Conservation (phyloP, 1,139 yeast species). For the Pichia inconspicua region DNA sequence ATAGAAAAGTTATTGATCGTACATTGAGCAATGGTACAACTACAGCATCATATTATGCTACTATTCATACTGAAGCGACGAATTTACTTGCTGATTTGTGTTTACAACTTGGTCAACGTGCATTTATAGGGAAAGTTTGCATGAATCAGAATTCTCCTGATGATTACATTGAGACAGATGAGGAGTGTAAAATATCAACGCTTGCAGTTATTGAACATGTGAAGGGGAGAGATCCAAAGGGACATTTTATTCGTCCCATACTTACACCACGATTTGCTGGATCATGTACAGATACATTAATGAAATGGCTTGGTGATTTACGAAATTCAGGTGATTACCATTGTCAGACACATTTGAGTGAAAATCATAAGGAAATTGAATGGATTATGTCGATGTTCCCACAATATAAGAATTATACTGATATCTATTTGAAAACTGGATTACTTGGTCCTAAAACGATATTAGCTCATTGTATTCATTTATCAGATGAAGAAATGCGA, state of each 20-base stretch:
- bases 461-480: slow-evolving; percentile 84
- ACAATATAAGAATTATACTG: slow-evolving; percentile 57
- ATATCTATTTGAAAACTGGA: slow-evolving; percentile 61
- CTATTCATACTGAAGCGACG: slow-evolving; percentile 72
- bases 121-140: slow-evolving; percentile 90
- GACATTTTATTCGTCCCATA: slow-evolving; percentile 52
- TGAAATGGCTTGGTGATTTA: slow-evolving; percentile 56
- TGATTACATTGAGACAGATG: slow-evolving; percentile 55
- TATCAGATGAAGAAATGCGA: slow-evolving; percentile 55
- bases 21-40: slow-evolving; percentile 82
- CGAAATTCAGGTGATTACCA: slow-evolving; percentile 47
- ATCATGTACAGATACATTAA: slow-evolving; percentile 58
- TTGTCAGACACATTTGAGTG: slow-evolving; percentile 86
- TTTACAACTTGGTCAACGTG: slow-evolving; percentile 66
- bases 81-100: slow-evolving; percentile 70
- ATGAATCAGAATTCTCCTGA: slow-evolving; percentile 73
- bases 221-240: slow-evolving; percentile 40
- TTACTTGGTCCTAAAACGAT: slow-evolving; percentile 61
- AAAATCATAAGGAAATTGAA: slow-evolving; percentile 64
- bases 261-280: slow-evolving; percentile 95
- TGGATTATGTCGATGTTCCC: slow-evolving; percentile 77
- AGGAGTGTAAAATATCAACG: slow-evolving; percentile 53
- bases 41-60: slow-evolving; percentile 84
- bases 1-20: slow-evolving; percentile 53
- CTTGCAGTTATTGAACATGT: slow-evolving; percentile 52